Base-by-base conservation (phyloP, 495 filamentous ascomycete species). In the Tuber borchii region DNA sequence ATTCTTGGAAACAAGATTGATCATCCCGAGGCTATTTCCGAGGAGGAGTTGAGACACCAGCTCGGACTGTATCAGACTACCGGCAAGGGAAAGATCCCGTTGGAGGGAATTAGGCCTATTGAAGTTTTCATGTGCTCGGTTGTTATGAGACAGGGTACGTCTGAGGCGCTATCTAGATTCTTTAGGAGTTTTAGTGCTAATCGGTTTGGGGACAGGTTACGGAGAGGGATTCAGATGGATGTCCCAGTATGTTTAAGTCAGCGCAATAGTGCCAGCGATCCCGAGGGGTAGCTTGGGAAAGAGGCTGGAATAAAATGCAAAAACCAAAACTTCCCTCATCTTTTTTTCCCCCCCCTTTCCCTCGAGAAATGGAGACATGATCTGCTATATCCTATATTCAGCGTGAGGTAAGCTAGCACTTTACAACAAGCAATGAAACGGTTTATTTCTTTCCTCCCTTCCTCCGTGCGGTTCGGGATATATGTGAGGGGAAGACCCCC, bases 61-160 rank as follows among this genome's bases (percentile, higher is more conserved):
- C 86, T 98, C 71, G 95, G 95, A 74, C 85, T 98, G 82, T 97
- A 93, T 85, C 93, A 97, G 86, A 98, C 94, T 43, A 97, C 95
- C 73, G 95, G 96, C 79, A 98, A 99, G 89, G 95, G 94, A 85
- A 97, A 95, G 88, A 91, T 97, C 74, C 93, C 93, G 74, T 87
- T 97, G 79, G 95, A 99, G 87, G 93, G 92, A 40, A 96, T 97
- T 85, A 88, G 95, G 76, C 94, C 95, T 19, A 95, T 98, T 83
- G 95, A 99, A 89, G 91, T 97, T 71, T 97, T 97, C 86, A 97
- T 97, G 95, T 97, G 94, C 88, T 95, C 92, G 82, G 93, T 97
- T 82, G 93, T 97, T 74, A 97, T 97, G 95, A 88, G 95, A 84
- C 94, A 97, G 86, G 95, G 92, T 93, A 77, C 81, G 90, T 86